Base-by-base conservation (phyloP, 2,329 filamentous ascomycete genomes). In the Fusarium fracticaudum region DNA sequence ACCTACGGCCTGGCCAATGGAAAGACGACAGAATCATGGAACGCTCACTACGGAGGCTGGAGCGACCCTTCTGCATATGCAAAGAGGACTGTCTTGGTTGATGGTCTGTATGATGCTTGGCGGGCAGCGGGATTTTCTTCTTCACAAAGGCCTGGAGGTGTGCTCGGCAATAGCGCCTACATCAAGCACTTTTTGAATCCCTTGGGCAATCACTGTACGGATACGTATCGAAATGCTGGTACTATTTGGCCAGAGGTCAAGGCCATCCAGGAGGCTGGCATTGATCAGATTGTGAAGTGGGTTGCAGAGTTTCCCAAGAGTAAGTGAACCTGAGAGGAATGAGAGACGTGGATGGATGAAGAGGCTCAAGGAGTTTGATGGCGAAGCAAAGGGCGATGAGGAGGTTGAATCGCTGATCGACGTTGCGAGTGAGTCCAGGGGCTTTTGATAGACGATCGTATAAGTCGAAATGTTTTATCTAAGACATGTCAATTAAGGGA, bases 401-500 rank as follows among this genome's bases (percentile, higher is more conserved):
- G 20, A 29, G 51, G 35, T 17, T n/a, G 51, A 40, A 29, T 54
- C 50, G 50, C 14, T 40, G 51, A 54, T 54, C 35, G 51, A 29
- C 14, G 35, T 11, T 29, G 20, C 35, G 29, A 29, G 51, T 29
- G 8, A 54, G 35, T 29, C 24, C 7, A 20, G 17, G 35, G 20
- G 37, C 15, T 15, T 40, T 22, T n/a, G 51, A 29, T 40, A 54
- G 35, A 29, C 8, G 51, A 54, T 40, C 24, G 51, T 29, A 24
- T 54, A 40, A 40, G 51, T 29, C 35, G 20, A 40, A 29, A 20
- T 26, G 24, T 40, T 40, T 40, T 38, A 29, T n/a, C 35, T 29
- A 17, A 66, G 43, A 54, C 54, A 48, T 71, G 51, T 35, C 29
- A 58, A 24, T 45, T 6, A 69, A 54, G 60, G 51, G 66, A 60